phyloP scores from a whole-genome alignment of 495 filamentous ascomycete species.

The Melanomma pulvis-pyrius region DNA sequence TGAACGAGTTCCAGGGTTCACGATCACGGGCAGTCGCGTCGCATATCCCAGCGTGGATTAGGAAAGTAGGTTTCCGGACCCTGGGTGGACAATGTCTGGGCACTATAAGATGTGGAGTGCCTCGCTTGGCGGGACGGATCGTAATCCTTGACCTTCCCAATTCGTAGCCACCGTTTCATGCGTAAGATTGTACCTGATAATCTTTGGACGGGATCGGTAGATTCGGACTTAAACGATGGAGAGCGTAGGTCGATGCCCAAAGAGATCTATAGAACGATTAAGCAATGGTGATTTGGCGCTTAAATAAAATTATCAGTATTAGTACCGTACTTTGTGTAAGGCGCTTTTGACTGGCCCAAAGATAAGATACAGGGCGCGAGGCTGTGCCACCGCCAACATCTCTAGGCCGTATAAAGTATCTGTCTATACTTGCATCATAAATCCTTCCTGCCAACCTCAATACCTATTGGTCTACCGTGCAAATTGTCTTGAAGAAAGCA shows the following conservation, averaged over 20 bases:
- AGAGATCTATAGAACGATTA: neutral
- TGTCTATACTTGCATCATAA: no score
- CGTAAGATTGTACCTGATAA: neutral
- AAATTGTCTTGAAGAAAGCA: neutral
- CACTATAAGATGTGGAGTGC: neutral
- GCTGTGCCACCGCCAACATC: no score
- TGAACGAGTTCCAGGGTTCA: neutral
- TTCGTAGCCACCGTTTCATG: neutral
- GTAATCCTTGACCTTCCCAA: neutral
- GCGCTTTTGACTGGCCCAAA: no score
- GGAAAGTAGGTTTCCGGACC: neutral
- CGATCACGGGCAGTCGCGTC: neutral
- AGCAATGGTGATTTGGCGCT: no score
- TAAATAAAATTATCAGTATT: no score
- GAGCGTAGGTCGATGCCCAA: neutral
- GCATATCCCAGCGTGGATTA: neutral
- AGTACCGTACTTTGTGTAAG: no score
- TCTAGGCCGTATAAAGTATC: no score
- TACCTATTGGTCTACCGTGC: neutral
- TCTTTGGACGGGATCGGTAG: no score
- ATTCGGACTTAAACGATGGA: no score
- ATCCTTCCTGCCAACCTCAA: no score
- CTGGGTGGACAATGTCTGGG: neutral
- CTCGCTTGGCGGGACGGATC: neutral
- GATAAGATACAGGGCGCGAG: no score